Evolutionary conservation across 164 flowering plant species (phyloP).

Genomic region (Santalum album): DNA sequence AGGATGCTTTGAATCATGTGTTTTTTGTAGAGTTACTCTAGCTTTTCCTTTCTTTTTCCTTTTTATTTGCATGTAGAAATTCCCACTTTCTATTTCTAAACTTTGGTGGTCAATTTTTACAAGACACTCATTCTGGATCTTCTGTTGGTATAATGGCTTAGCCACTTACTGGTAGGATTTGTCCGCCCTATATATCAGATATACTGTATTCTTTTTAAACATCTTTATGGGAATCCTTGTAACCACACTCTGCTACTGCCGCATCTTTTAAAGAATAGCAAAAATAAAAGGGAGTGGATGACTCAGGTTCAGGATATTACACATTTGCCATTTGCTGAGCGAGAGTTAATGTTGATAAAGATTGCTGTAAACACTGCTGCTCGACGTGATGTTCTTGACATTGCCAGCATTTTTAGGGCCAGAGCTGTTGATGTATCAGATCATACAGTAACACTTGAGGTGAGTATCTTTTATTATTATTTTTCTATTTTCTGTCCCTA

Average conservation of each 20-base stretch:
- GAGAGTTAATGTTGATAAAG: constrained; percentile 92
- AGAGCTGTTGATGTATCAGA: constrained; percentile 90
- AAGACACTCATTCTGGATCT: too few relatives aligned
- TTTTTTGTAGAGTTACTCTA: background rate
- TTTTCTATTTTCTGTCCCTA: too few relatives aligned
- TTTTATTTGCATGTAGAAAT: background rate
- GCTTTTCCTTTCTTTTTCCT: background rate
- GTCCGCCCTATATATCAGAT: too few relatives aligned
- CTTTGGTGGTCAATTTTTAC: background rate
- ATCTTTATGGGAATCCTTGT: too few relatives aligned
- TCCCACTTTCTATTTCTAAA: too few relatives aligned
- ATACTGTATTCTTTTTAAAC: too few relatives aligned
- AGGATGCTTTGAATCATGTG: too few relatives aligned
- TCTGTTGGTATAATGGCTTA: too few relatives aligned
- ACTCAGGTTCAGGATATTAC: constrained; percentile 81
- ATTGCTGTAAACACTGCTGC: constrained; percentile 84
- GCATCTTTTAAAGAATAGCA: background rate
- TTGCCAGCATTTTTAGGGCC: constrained; percentile 89
- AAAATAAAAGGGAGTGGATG: background rate
- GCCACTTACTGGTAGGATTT: too few relatives aligned
- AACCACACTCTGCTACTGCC: too few relatives aligned
- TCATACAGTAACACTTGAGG: constrained; percentile 94
- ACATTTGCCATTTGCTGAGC: constrained; percentile 87
- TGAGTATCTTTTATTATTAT: background rate
- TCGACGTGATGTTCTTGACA: constrained; percentile 87